Percentiles rank a stretch among this genome's conserved stretches.
phyloP scores from a whole-genome alignment of 2,329 filamentous ascomycete genomes.

The Fusarium coffeatum region DNA sequence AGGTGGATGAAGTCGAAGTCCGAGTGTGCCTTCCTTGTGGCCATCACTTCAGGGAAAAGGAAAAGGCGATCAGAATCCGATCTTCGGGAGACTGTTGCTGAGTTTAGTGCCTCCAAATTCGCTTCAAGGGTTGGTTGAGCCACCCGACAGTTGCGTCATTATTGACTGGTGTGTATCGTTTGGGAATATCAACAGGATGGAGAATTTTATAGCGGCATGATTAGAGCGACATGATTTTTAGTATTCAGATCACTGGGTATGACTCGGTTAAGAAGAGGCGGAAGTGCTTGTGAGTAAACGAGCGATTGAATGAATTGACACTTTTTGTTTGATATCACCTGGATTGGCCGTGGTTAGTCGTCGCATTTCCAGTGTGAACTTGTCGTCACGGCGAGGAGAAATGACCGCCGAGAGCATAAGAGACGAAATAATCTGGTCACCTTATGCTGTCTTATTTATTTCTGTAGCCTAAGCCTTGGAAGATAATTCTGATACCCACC shows the following conservation, averaged over 20 bases:
- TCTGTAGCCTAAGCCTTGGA: no score
- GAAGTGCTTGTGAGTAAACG: neutral
- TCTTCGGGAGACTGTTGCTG: neutral
- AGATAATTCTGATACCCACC: no score
- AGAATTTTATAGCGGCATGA: conserved; percentile 14
- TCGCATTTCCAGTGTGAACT: neutral
- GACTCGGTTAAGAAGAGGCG: neutral
- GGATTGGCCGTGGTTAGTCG: neutral
- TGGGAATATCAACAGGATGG: neutral
- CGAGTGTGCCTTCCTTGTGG: conserved; percentile 45
- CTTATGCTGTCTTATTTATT: no score
- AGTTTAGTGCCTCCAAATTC: neutral
- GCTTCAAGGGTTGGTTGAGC: neutral
- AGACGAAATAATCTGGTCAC: no score
- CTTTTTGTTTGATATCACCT: neutral
- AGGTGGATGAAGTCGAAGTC: conserved; percentile 12
- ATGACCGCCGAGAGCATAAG: no score
- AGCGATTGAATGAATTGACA: conserved; percentile 8
- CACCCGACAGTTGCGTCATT: neutral
- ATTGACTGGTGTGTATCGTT: neutral
- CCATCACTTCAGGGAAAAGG: conserved; percentile 30
- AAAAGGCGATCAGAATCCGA: neutral
- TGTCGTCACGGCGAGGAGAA: no score
- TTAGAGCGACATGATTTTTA: conserved; percentile 17
- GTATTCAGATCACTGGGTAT: neutral